These are phyloP conservation scores for Mentha longifolia DNA, from an alignment of 257 asterid genomes.

Conservation along the genomic window DNA sequence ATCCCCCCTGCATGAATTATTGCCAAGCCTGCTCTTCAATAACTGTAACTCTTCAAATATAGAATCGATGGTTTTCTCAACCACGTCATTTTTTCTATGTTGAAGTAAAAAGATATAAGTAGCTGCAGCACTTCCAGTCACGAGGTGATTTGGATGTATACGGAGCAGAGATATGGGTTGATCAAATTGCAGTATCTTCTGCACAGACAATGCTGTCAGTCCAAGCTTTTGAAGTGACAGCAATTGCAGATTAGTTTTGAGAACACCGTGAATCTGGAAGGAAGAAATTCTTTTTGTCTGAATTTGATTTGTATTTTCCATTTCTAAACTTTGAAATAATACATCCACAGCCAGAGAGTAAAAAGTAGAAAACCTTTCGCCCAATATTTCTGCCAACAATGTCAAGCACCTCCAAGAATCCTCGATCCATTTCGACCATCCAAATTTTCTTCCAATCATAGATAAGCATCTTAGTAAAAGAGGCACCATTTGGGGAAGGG, in stretches of 20 bases:
- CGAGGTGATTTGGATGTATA: constrained; percentile 91
- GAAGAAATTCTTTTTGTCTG: constrained; percentile 56
- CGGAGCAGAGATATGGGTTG: constrained; percentile 87
- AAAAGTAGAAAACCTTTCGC: constrained; percentile 80
- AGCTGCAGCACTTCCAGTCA: constrained; percentile 91
- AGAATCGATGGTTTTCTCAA: constrained; percentile 63
- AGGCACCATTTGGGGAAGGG: constrained; percentile 91
- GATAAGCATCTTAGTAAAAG: constrained; percentile 78
- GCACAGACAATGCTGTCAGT: constrained; percentile 74
- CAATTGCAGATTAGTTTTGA: constrained; percentile 91
- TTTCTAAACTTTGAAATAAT: constrained; percentile 83
- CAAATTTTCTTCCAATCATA: constrained; percentile 83
- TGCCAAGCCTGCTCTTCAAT: constrained; percentile 54
- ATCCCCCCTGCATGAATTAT: constrained; percentile 44
- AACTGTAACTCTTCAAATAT: constrained; percentile 79
- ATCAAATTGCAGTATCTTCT: constrained; percentile 65
- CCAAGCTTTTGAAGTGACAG: constrained; percentile 95
- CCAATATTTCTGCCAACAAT: constrained; percentile 91
- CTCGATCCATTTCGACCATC: constrained; percentile 95
- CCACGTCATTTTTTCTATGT: constrained; percentile 74
- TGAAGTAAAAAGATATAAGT: constrained; percentile 90
- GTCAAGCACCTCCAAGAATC: constrained; percentile 99
- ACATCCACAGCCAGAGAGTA: constrained; percentile 78
- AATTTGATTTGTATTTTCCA: constrained; percentile 45
- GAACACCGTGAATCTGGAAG: constrained; percentile 94